These are phyloP conservation scores for Calonectria montana DNA, from an alignment of 2,329 filamentous ascomycete genomes.

Conservation along the genomic window DNA sequence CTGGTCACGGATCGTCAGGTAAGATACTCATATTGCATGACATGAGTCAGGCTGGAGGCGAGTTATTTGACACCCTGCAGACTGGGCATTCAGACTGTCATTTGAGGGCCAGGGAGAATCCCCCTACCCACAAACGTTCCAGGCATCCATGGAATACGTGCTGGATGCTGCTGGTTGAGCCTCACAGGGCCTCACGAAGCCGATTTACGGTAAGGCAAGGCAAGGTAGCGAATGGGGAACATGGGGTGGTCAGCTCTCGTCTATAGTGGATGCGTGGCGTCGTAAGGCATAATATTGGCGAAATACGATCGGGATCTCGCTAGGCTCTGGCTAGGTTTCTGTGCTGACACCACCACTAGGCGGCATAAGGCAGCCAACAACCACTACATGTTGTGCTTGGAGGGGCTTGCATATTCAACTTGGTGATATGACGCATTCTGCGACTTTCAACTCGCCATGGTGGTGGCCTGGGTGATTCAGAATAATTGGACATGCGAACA, in stretches of 20 bases:
- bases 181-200: background rate
- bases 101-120: too few relatives aligned
- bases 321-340: background rate
- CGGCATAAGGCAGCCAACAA: constrained; percentile 14
- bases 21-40: background rate
- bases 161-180: background rate
- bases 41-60: background rate
- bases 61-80: background rate
- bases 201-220: background rate
- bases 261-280: background rate
- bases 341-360: constrained; percentile 1
- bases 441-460: background rate
- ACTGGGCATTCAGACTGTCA: background rate
- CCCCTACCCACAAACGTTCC: background rate
- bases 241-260: background rate
- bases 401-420: constrained; percentile 1
- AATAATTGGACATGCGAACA: constrained; percentile 2
- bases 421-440: background rate
- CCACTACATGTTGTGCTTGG: constrained; percentile 4
- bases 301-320: background rate
- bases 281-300: background rate
- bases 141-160: background rate
- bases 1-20: background rate
- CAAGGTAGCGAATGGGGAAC: background rate
- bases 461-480: background rate